Evolutionary conservation across 208 protist species (phyloP).

Genomic region (Trypanosoma avium): DNA sequence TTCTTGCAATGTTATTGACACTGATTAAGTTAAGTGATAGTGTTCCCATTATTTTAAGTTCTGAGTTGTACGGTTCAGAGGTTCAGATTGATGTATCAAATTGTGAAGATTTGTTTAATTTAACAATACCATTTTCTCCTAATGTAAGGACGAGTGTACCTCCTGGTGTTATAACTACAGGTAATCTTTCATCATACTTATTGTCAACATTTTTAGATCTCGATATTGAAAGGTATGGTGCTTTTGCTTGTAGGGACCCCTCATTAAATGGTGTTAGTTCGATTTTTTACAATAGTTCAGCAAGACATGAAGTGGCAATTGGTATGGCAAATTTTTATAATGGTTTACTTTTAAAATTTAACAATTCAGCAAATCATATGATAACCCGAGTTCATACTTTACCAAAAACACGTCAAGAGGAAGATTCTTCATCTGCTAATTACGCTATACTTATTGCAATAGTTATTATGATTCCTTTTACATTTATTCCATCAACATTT

Average conservation of each 20-base stretch:
- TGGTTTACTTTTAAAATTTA: slow-evolving; percentile 19
- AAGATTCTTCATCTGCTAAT: slow-evolving; percentile 20
- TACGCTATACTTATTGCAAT: slow-evolving; percentile 55
- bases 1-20: slow-evolving; percentile 25
- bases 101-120: slow-evolving; percentile 22
- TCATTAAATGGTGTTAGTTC: slow-evolving; percentile 3
- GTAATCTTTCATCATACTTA: slow-evolving; percentile 24
- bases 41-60: slow-evolving; percentile 24
- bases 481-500: slow-evolving; percentile 61
- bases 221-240: slow-evolving; percentile 36
- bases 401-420: background rate
- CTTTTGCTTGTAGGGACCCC: slow-evolving; percentile 38
- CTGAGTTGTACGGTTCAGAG: slow-evolving; percentile 24
- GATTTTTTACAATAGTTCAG: slow-evolving; percentile 54
- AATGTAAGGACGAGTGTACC: slow-evolving; percentile 18
- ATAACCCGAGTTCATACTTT: background rate
- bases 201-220: slow-evolving; percentile 41
- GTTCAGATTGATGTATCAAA: slow-evolving; percentile 26
- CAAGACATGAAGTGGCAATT: slow-evolving; percentile 40
- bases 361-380: background rate
- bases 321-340: slow-evolving; percentile 32
- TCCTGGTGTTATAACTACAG: slow-evolving; percentile 22
- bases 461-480: slow-evolving; percentile 72
- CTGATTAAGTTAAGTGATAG: slow-evolving; percentile 32
- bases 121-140: slow-evolving; percentile 26